A percentile compares a stretch with the other conserved stretches of the same genome.
Conservation (phyloP, 306 rosid species). For the Malus orientalis region DNA sequence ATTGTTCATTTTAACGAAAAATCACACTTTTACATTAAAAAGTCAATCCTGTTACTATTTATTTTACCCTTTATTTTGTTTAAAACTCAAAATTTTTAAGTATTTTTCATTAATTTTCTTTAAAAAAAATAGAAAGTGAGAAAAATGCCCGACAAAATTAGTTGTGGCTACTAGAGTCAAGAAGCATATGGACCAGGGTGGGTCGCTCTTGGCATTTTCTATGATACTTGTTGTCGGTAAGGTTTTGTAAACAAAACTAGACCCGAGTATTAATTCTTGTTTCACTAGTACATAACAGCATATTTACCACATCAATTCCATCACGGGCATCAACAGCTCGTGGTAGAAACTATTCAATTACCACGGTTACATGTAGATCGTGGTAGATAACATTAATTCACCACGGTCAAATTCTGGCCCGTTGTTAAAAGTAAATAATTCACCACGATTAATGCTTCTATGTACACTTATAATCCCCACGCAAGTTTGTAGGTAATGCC, state of each 20-base stretch:
- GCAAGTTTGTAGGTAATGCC: conserved; percentile 18
- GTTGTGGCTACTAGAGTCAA: conserved; percentile 20
- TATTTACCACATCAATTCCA: too few species aligned
- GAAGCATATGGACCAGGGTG: conserved; percentile 60
- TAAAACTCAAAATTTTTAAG: fast-evolving
- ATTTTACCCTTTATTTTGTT: too few species aligned
- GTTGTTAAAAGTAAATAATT: too few species aligned
- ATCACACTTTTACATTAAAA: too few species aligned
- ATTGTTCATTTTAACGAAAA: too few species aligned
- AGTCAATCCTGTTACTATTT: fast-evolving
- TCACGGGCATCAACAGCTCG: too few species aligned
- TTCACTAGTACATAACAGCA: neutral
- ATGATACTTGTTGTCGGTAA: conserved; percentile 58
- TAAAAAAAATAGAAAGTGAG: neutral
- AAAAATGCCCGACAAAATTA: conserved; percentile 48
- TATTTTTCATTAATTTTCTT: fast-evolving
- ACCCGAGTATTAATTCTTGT: conserved; percentile 1
- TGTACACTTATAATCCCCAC: conserved; percentile 28
- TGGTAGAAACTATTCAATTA: too few species aligned
- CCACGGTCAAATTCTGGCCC: too few species aligned
- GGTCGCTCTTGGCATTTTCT: conserved; percentile 49
- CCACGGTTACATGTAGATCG: too few species aligned
- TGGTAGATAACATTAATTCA: too few species aligned
- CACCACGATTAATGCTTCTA: neutral
- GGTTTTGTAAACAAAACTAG: conserved; percentile 1